Conservation (phyloP, 306 rosid species). For the Rosa lucieae region DNA sequence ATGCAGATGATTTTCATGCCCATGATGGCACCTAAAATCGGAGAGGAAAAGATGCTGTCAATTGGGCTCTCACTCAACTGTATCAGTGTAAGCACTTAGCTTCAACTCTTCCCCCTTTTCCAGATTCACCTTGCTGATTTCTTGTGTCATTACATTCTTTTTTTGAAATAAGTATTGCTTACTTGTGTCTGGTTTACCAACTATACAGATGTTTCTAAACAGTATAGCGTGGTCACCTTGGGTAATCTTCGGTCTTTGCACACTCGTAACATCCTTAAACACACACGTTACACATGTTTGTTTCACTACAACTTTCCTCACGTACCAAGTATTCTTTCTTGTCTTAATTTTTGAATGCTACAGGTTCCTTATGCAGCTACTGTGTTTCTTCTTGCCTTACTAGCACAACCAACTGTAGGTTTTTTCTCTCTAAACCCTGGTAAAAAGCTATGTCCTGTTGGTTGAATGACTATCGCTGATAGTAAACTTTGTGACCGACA, state of each 20-base stretch:
- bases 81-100: conserved; percentile 43
- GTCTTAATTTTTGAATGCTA: conserved; percentile 24
- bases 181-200: conserved; percentile 18
- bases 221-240: conserved; percentile 79
- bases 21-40: conserved; percentile 47
- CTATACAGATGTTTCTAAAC: conserved; percentile 52
- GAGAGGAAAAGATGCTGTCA: conserved; percentile 76
- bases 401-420: conserved; percentile 70
- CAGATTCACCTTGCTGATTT: not conserved
- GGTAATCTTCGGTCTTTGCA: conserved; percentile 50
- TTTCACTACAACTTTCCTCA: not conserved
- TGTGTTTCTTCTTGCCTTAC: conserved; percentile 39
- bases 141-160: not conserved
- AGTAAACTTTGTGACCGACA: conserved; percentile 28
- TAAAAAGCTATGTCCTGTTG: not conserved
- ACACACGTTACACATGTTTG: not conserved
- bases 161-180: conserved; percentile 5
- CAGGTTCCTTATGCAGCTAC: conserved; percentile 87
- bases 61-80: conserved; percentile 59
- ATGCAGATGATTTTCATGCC: conserved; percentile 76
- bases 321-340: not conserved
- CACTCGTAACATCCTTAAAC: not conserved
- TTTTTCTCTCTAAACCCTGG: not conserved
- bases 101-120: conserved; percentile 8
- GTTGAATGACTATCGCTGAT: conserved; percentile 10